Conservation (phyloP, 306 rosid species). For the Carpinus fangiana region DNA sequence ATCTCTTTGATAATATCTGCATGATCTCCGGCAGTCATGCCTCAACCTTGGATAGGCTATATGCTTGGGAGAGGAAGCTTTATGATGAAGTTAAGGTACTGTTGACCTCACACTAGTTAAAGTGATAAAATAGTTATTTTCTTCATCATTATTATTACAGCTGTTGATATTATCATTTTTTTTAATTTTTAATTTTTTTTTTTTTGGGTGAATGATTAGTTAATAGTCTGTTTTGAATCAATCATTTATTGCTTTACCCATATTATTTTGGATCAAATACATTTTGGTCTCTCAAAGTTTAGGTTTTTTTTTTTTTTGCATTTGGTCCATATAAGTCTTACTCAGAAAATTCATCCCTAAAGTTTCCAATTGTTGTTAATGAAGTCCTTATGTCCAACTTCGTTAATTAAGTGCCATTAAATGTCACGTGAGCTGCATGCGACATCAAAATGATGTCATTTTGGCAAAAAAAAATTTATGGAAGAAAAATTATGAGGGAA, state of each 20-base stretch:
- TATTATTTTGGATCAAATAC: not conserved
- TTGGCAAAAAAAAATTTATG: too few species aligned
- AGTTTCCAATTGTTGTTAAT: not conserved
- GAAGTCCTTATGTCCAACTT: not conserved
- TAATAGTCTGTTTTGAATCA: not conserved
- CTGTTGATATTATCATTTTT: not conserved
- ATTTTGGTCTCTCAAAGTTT: not conserved
- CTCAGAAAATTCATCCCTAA: not conserved
- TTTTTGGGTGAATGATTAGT: not conserved
- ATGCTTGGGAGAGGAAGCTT: slow-evolving; percentile 98
- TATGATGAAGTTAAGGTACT: slow-evolving; percentile 97
- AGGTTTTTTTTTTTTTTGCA: not conserved
- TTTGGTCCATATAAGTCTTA: not conserved
- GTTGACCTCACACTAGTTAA: slow-evolving; percentile 10
- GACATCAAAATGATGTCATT: too few species aligned
- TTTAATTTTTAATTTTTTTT: too few species aligned
- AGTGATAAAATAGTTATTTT: not conserved
- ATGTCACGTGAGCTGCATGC: not conserved
- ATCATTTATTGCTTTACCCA: not conserved
- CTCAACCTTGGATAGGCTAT: slow-evolving; percentile 92
- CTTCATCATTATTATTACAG: not conserved
- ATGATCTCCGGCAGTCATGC: slow-evolving; percentile 95
- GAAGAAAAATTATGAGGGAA: too few species aligned
- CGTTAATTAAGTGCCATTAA: not conserved
- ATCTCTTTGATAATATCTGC: slow-evolving; percentile 65